Conservation (phyloP, 2,329 filamentous ascomycete species). For the Tympanopsis confertula region DNA sequence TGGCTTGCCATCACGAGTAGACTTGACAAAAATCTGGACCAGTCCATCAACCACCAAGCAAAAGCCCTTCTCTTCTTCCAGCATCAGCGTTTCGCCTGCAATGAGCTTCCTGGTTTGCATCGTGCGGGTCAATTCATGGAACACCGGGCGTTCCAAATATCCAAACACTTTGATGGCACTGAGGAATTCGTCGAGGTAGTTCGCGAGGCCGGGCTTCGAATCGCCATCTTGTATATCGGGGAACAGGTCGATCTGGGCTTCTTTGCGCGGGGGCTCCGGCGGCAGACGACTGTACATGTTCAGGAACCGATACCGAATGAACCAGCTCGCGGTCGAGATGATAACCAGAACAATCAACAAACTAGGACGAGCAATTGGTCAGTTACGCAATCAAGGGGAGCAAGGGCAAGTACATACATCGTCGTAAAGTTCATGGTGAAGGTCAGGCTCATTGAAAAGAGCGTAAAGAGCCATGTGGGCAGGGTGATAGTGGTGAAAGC, state of each 20-base stretch:
- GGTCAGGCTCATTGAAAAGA: slow-evolving; percentile 86
- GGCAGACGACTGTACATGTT: slow-evolving; percentile 95
- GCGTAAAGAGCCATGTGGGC: slow-evolving; percentile 76
- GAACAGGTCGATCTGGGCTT: slow-evolving; percentile 89
- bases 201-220: slow-evolving; percentile 74
- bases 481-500: slow-evolving; percentile 80
- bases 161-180: slow-evolving; percentile 99
- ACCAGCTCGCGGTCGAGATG: slow-evolving; percentile 81
- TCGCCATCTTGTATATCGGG: slow-evolving; percentile 85
- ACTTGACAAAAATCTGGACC: slow-evolving; percentile 97
- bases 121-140: slow-evolving; percentile 90
- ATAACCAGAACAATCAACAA: slow-evolving; percentile 68
- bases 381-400: slow-evolving; percentile 2
- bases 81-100: slow-evolving; percentile 83
- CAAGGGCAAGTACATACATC: slow-evolving; percentile 43
- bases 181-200: slow-evolving; percentile 93
- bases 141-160: slow-evolving; percentile 89
- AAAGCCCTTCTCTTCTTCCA: slow-evolving; percentile 97
- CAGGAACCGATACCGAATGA: slow-evolving; percentile 86
- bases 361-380: slow-evolving; percentile 21
- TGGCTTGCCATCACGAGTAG: slow-evolving; percentile 42
- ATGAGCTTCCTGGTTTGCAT: slow-evolving; percentile 98
- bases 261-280: slow-evolving; percentile 88
- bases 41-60: slow-evolving; percentile 93
- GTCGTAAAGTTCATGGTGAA: slow-evolving; percentile 99